Conservation (phyloP, 306 rosid genomes). For the Quercus alba region DNA sequence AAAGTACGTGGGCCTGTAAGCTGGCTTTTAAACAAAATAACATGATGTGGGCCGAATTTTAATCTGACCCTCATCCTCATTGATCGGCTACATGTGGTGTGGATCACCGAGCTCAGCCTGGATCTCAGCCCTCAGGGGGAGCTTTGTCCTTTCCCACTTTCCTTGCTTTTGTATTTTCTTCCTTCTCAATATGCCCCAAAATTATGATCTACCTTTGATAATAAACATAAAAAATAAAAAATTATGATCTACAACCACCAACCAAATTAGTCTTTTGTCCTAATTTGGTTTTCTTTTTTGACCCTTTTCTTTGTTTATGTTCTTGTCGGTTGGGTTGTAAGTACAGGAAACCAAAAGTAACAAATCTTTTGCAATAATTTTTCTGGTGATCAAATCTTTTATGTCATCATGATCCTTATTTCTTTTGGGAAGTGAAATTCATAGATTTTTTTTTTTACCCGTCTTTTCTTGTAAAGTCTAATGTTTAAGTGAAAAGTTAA, state of each 20-base stretch:
- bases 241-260: background rate
- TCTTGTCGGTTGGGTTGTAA: background rate
- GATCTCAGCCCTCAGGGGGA: background rate
- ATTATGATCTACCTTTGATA: background rate
- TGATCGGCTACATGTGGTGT: constrained; percentile 29
- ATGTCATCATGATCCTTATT: no score
- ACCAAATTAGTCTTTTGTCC: background rate
- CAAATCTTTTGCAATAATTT: no score
- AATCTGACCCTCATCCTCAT: constrained; percentile 17
- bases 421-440: no score
- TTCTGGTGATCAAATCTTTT: no score
- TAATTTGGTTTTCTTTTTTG: background rate
- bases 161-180: background rate
- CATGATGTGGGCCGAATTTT: constrained; percentile 22
- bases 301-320: background rate
- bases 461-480: no score
- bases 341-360: no score
- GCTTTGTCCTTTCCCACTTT: background rate
- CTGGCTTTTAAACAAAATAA: background rate
- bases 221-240: background rate
- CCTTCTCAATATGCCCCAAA: background rate
- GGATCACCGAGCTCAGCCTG: constrained; percentile 21
- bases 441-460: no score
- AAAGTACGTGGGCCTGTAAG: constrained; percentile 23
- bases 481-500: no score